Evolutionary conservation across 306 rosid genomes (phyloP).

Genomic region (Glycine latifolia): DNA sequence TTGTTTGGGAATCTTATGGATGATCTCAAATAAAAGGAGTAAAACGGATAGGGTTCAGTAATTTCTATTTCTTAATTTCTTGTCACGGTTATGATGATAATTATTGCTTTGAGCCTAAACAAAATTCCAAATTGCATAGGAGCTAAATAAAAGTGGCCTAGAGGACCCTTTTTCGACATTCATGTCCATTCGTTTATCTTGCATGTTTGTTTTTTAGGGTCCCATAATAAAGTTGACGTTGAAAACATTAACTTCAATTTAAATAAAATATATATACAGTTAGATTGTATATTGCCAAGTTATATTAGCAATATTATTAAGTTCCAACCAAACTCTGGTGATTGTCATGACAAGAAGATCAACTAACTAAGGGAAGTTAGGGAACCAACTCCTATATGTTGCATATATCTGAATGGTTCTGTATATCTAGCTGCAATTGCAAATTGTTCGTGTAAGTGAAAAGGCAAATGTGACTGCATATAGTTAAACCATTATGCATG

Average conservation of each 20-base stretch:
- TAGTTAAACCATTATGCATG: too few relatives aligned
- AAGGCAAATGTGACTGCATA: too few relatives aligned
- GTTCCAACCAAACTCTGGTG: too few relatives aligned
- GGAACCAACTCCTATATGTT: too few relatives aligned
- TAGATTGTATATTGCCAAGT: too few relatives aligned
- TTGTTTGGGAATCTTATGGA: slow-evolving; percentile 11
- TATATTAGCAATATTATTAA: too few relatives aligned
- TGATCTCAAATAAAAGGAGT: slow-evolving; percentile 1
- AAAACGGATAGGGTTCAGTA: slow-evolving; percentile 10
- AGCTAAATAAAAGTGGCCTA: slow-evolving; percentile 53
- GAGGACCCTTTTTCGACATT: slow-evolving; percentile 44
- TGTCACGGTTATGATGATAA: slow-evolving; percentile 45
- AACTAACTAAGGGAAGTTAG: too few relatives aligned
- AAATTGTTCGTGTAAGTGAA: too few relatives aligned
- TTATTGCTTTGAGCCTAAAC: slow-evolving; percentile 63
- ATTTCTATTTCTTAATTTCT: slow-evolving; percentile 13
- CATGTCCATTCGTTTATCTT: slow-evolving; percentile 45
- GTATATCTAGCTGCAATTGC: too few relatives aligned
- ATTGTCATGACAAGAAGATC: too few relatives aligned
- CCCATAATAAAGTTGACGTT: slow-evolving; percentile 56
- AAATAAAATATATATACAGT: too few relatives aligned
- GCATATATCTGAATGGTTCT: too few relatives aligned
- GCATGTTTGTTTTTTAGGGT: slow-evolving; percentile 46
- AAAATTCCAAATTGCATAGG: slow-evolving; percentile 58
- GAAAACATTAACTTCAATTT: background rate